A percentile compares a stretch with the other conserved stretches of the same genome.
These are phyloP conservation scores for Skeletonema costatum DNA, from an alignment of 108 stramenopile genomes.

Conservation along the genomic window DNA sequence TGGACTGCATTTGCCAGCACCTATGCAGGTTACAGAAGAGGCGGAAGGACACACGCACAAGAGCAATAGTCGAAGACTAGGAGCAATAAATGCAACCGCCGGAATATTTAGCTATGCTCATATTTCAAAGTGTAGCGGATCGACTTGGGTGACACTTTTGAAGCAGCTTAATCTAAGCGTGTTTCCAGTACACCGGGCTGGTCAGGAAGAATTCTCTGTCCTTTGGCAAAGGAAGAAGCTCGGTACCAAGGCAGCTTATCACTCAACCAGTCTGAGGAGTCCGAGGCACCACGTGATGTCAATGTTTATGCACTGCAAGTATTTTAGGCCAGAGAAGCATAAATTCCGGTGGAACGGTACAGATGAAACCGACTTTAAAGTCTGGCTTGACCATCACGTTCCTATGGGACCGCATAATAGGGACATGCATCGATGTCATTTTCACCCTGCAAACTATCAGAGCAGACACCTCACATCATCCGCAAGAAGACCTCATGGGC, in stretches of 20 bases:
- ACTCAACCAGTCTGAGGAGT: slow-evolving; percentile 1
- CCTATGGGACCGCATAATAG: background rate
- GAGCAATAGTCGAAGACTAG: too few relatives aligned
- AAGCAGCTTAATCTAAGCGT: background rate
- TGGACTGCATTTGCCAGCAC: too few relatives aligned
- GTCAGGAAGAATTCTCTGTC: slow-evolving; percentile 9
- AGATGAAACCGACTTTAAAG: slow-evolving; percentile 12
- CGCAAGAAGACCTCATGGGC: background rate
- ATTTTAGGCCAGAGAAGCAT: background rate
- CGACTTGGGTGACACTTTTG: slow-evolving; percentile 11
- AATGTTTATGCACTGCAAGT: slow-evolving; percentile 14
- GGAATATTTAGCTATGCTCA: slow-evolving; percentile 19
- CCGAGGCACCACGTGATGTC: slow-evolving; percentile 23
- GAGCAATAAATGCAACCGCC: background rate
- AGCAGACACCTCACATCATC: slow-evolving; percentile 15
- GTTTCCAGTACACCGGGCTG: slow-evolving; percentile 1
- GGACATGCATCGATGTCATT: background rate
- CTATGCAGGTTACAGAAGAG: too few relatives aligned
- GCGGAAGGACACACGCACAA: too few relatives aligned
- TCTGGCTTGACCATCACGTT: slow-evolving; percentile 12
- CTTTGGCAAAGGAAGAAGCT: background rate
- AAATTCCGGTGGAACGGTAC: background rate
- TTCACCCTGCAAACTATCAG: slow-evolving; percentile 25
- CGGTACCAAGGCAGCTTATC: slow-evolving; percentile 6
- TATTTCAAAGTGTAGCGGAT: slow-evolving; percentile 14